Conservation (phyloP, 305 asterid species). For the Solanum aculeatissimum region DNA sequence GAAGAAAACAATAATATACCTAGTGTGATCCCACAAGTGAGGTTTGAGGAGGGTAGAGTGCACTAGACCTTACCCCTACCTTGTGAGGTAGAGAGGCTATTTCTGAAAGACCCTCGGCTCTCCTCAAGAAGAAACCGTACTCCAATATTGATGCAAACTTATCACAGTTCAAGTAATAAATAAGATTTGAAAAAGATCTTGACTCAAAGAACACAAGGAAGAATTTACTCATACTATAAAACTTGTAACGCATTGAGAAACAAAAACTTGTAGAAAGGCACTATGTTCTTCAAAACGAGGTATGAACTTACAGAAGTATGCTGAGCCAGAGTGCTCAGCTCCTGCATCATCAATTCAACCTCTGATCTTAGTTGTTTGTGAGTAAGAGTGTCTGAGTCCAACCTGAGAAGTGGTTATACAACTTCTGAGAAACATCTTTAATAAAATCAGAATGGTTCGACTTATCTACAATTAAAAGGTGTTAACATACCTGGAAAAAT, state of each 20-base stretch:
- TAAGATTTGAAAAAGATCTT: not conserved
- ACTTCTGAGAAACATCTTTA: not conserved
- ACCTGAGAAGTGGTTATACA: constrained; percentile 25
- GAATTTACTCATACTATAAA: not conserved
- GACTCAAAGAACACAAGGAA: not conserved
- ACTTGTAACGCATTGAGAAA: not conserved
- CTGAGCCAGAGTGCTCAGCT: constrained; percentile 74
- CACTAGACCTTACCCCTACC: not conserved
- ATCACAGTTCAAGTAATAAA: not conserved
- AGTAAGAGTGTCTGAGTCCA: constrained; percentile 70
- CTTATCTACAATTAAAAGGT: not conserved
- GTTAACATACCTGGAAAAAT: constrained; percentile 55
- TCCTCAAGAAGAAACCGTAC: not conserved
- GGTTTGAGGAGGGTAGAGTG: not conserved
- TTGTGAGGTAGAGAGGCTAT: not conserved
- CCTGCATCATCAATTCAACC: constrained; percentile 84
- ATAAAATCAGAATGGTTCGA: not conserved
- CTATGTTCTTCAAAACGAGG: constrained; percentile 1
- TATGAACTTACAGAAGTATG: constrained; percentile 75
- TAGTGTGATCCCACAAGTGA: not conserved
- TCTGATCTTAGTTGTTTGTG: constrained; percentile 60
- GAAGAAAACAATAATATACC: not conserved
- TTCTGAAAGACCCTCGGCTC: not conserved
- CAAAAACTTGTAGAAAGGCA: not conserved
- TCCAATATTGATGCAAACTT: not conserved